These are phyloP conservation scores for Alternaria solani DNA, from an alignment of 2,329 filamentous ascomycete species.

Conservation along the genomic window DNA sequence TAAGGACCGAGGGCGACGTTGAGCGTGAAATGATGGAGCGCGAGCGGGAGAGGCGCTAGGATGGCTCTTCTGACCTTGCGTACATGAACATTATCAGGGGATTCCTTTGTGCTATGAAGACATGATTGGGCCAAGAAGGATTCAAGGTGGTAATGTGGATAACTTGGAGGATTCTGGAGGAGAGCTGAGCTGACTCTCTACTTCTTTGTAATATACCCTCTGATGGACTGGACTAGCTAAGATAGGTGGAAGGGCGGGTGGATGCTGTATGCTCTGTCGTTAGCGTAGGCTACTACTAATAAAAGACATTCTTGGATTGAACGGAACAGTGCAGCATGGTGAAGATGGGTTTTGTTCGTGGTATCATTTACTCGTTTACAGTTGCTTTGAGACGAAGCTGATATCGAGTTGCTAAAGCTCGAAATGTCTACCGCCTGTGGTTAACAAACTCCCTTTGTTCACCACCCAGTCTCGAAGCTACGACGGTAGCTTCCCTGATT, in stretches of 20 bases:
- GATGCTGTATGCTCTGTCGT: constrained; percentile 2
- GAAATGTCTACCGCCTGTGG: constrained; percentile 46
- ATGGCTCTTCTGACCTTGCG: neutral
- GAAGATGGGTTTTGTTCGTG: neutral
- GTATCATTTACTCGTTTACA: constrained; percentile 13
- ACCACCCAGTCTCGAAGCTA: constrained; percentile 71
- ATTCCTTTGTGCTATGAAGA: constrained; percentile 1
- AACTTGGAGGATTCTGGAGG: neutral
- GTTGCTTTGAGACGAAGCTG: neutral
- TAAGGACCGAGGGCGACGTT: constrained; percentile 44
- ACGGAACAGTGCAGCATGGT: neutral
- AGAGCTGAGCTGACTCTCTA: constrained; percentile 10
- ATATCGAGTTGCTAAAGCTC: neutral
- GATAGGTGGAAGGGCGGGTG: neutral
- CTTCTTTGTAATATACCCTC: constrained; percentile 31
- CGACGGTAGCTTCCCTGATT: constrained; percentile 73
- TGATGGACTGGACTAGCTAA: neutral
- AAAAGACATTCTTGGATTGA: neutral
- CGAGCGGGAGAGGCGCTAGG: constrained; percentile 39
- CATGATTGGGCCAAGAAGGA: neutral
- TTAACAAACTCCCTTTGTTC: constrained; percentile 58
- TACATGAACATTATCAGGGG: neutral
- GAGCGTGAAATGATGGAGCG: constrained; percentile 44
- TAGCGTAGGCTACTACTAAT: constrained; percentile 7
- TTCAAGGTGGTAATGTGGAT: neutral